A percentile compares a stretch with the other conserved stretches of the same genome.
phyloP scores from a whole-genome alignment of 2,329 filamentous ascomycete species.

The Xylariaceae sp. region DNA sequence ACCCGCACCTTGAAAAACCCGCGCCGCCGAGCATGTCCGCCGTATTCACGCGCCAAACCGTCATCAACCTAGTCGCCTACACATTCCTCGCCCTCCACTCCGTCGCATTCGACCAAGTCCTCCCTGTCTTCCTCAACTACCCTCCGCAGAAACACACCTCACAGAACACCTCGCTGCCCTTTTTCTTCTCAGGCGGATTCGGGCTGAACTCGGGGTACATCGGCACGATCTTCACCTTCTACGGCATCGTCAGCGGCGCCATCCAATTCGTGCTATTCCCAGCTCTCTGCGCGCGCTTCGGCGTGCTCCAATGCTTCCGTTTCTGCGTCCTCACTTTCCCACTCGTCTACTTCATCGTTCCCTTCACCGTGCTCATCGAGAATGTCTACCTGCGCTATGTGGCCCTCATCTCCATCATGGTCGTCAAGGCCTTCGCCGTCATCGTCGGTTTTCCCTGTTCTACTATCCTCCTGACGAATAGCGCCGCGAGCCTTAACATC shows the following conservation, averaged over 20 bases:
- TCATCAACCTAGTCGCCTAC: slow-evolving; percentile 71
- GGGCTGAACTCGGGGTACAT: slow-evolving; percentile 68
- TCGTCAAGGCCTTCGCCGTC: slow-evolving; percentile 66
- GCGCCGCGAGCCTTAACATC: slow-evolving; percentile 65
- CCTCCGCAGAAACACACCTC: slow-evolving; percentile 53
- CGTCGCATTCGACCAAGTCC: slow-evolving; percentile 78
- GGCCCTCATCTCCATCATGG: slow-evolving; percentile 62
- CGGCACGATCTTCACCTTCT: slow-evolving; percentile 77
- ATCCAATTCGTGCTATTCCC: slow-evolving; percentile 87
- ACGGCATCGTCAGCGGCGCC: slow-evolving; percentile 71
- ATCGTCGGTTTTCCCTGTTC: slow-evolving; percentile 87
- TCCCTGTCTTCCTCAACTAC: slow-evolving; percentile 85
- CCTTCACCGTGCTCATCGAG: slow-evolving; percentile 66
- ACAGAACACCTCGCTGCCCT: slow-evolving; percentile 59
- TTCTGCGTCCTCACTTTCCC: slow-evolving; percentile 63
- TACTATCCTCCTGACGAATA: slow-evolving; percentile 88
- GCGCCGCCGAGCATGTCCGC: slow-evolving; percentile 24
- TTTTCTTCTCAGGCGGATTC: slow-evolving; percentile 80
- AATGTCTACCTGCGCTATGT: slow-evolving; percentile 45
- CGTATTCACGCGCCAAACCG: slow-evolving; percentile 69
- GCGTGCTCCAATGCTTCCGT: slow-evolving; percentile 68
- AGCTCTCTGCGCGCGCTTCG: slow-evolving; percentile 63
- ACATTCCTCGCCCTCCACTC: slow-evolving; percentile 75
- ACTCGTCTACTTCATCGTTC: slow-evolving; percentile 71
- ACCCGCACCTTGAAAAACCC: slow-evolving; percentile 20